Base-by-base conservation (phyloP, 2,329 filamentous ascomycete species). In the Alternaria viburni region DNA sequence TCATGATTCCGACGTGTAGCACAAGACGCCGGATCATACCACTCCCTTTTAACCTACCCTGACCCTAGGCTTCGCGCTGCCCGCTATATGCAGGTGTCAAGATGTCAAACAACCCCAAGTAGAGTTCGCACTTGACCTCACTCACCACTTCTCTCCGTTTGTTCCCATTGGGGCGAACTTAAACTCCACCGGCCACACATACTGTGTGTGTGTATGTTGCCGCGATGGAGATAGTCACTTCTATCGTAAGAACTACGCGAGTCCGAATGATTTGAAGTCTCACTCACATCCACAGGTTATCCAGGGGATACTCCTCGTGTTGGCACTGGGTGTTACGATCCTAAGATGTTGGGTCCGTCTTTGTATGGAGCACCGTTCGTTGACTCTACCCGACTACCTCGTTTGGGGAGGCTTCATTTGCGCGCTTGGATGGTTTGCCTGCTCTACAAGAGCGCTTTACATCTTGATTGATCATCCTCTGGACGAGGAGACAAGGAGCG, bases 391-490 rank as follows among this genome's bases (percentile, higher is more conserved):
- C 15, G 71, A 73, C 51, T 72, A 68, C 21, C 58, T 73, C 12
- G 64, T 73, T 4, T 71, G 67, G 64, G 65, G 57, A n/a, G 71
- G 65, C 28, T 71, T 69, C 69, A 11, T 68, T 13, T 69, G 69
- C 54, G 59, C 64, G 13, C 28, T 69, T 9, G 71, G 69, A 17
- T 73, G 70, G 59, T 56, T 65, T 17, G 44, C 50, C 32, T 71
- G 71, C 28, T 72, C 68, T 9, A 56, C 65, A 1, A 61, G 61
- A 21, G 61, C 71, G 9, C 66, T 73, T n/a, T 52, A 59, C 10
- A 54, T 72, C 7, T 62, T 69, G 45, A 61, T 66, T 45, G 52
- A 59, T 6, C 66, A 71, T 57, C 71, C 57, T 12, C 45, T 63
- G 21, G 69, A 63, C 11, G 67, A 67, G 23, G 62, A 66, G n/a